A percentile compares a stretch with the other conserved stretches of the same genome.
phyloP scores from a whole-genome alignment of 2,329 filamentous ascomycete genomes.

The Westerdykella aurantiaca region DNA sequence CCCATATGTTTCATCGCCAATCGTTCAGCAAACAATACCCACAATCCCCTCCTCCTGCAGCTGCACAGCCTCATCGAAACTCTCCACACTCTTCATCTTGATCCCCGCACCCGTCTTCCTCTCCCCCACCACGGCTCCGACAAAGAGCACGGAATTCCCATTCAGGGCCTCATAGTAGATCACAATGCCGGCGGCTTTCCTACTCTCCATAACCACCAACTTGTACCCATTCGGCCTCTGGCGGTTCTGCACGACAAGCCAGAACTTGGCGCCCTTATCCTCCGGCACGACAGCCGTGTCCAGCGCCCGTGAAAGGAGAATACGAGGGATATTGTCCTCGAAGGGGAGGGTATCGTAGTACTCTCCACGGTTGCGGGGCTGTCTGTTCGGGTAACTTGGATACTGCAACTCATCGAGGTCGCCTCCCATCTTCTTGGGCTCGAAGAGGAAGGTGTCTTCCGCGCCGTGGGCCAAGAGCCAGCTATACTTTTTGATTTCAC shows the following conservation, averaged over 20 bases:
- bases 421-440: neutral
- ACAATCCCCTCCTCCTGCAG: constrained; percentile 10
- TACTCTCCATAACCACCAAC: constrained; percentile 18
- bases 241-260: constrained; percentile 16
- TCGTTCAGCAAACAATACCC: constrained; percentile 13
- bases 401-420: constrained; percentile 3
- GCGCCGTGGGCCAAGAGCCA: constrained; percentile 16
- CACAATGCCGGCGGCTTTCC: constrained; percentile 19
- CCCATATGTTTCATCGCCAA: no score
- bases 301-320: constrained; percentile 18
- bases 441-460: constrained; percentile 13
- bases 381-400: constrained; percentile 1
- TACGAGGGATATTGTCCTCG: constrained; percentile 10
- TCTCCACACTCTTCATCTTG: constrained; percentile 20
- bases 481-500: constrained; percentile 19
- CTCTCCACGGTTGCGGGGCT: constrained; percentile 6
- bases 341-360: constrained; percentile 4
- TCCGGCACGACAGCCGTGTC: constrained; percentile 14
- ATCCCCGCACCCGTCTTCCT: constrained; percentile 30
- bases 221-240: constrained; percentile 6
- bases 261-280: constrained; percentile 7
- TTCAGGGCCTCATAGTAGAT: constrained; percentile 19
- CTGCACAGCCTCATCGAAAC: constrained; percentile 11
- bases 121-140: constrained; percentile 24
- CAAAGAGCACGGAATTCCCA: constrained; percentile 17